phyloP scores from a whole-genome alignment of 2,329 filamentous ascomycete species.

The Alternaria sp. region DNA sequence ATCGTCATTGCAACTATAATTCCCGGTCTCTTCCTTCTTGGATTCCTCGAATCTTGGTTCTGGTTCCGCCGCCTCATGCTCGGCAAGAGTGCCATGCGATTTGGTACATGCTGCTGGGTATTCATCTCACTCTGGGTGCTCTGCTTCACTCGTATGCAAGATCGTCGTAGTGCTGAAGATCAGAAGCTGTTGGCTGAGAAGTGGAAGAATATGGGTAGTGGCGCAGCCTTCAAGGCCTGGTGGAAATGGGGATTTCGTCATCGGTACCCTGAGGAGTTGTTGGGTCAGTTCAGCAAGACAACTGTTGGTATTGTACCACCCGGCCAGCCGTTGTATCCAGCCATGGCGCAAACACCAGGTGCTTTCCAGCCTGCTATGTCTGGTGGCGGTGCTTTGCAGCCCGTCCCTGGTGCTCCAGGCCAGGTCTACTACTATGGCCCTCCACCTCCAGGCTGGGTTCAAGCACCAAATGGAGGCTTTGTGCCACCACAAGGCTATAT shows the following conservation, averaged over 20 bases:
- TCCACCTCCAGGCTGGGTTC: constrained; percentile 31
- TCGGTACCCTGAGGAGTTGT: constrained; percentile 38
- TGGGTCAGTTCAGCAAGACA: constrained; percentile 40
- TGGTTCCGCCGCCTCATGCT: constrained; percentile 49
- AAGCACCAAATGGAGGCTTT: constrained; percentile 27
- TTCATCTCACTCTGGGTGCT: constrained; percentile 39
- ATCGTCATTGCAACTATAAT: constrained; percentile 41
- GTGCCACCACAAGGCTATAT: constrained; percentile 30
- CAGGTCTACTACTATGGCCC: constrained; percentile 37
- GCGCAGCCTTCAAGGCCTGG: constrained; percentile 45
- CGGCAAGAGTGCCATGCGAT: constrained; percentile 40
- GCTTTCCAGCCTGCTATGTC: constrained; percentile 13
- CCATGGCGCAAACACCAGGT: constrained; percentile 32
- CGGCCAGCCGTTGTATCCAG: constrained; percentile 33
- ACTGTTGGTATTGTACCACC: constrained; percentile 42
- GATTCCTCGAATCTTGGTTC: constrained; percentile 43
- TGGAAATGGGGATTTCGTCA: constrained; percentile 43
- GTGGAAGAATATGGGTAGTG: constrained; percentile 39
- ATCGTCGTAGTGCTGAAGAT: constrained; percentile 40
- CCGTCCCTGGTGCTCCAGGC: constrained; percentile 20
- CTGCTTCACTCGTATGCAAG: constrained; percentile 45
- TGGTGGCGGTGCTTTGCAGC: neutral
- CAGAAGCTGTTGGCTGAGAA: constrained; percentile 40
- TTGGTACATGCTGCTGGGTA: constrained; percentile 45
- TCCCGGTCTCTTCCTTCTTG: constrained; percentile 41